Percentiles rank a stretch among this genome's conserved stretches.
These are phyloP conservation scores for Helicostylum pulchrum DNA, from an alignment of 192 early-diverging fungal genomes.

Conservation along the genomic window DNA sequence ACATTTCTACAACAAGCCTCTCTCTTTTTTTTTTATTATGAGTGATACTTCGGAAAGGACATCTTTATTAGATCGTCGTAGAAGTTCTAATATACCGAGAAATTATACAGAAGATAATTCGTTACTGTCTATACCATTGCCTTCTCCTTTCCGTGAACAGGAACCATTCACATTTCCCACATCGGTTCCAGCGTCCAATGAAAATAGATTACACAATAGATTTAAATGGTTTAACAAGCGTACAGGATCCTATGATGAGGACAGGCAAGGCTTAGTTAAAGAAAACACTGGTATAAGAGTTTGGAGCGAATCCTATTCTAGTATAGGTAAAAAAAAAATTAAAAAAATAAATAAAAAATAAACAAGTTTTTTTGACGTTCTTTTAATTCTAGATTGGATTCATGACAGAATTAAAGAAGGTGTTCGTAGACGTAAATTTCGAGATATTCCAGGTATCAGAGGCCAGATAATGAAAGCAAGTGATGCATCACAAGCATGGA, in stretches of 20 bases:
- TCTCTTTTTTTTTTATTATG: constrained; percentile 8
- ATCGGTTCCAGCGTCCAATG: background rate
- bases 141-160: background rate
- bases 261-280: constrained; percentile 44
- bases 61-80: constrained; percentile 7
- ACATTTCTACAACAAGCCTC: background rate
- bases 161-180: constrained; percentile 2
- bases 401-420: constrained; percentile 86
- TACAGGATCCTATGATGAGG: constrained; percentile 47
- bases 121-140: background rate
- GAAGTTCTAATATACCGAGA: constrained; percentile 2
- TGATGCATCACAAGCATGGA: constrained; percentile 85
- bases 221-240: constrained; percentile 30
- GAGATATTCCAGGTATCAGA: constrained; percentile 48
- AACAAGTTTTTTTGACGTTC: background rate
- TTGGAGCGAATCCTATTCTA: constrained; percentile 58
- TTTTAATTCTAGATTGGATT: constrained; percentile 71
- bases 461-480: constrained; percentile 61
- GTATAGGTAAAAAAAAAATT: constrained; percentile 47
- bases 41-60: constrained; percentile 8
- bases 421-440: constrained; percentile 58
- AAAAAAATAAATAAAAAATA: constrained; percentile 9
- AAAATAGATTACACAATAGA: background rate
- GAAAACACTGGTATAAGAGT: constrained; percentile 57
- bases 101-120: constrained; percentile 12